Base-by-base conservation (phyloP, 345 rosid species). In the Excoecaria cochinchinensis region DNA sequence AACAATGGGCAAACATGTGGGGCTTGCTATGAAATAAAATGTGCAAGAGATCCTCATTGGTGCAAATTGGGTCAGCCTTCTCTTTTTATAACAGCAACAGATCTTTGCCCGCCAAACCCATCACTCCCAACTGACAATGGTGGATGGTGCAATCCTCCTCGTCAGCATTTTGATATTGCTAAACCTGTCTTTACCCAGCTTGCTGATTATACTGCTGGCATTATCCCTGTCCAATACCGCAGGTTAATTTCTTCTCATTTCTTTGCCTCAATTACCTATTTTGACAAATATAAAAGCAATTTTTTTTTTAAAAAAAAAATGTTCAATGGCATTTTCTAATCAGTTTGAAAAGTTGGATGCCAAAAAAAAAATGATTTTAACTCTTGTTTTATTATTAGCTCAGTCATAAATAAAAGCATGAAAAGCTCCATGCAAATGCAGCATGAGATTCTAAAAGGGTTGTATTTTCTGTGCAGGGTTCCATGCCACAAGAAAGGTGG, bases 111-210 rank as follows among this genome's bases (percentile, higher is more conserved):
- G 4, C 91, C 96, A 38, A 87, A 90, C 61, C 84, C 85, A 77
- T 57, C 75, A 47, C 82, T 70, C 67, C 79, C 90, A 19, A 80
- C 79, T 63, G 83, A 88, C 81, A 77, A 82, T 22, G 94, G 91
- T 19, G 97, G 94, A 19, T 93, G 97, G 98, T 93, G 98, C 82
- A 84, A 90, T 71, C 82, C 85, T 14, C 97, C 98, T 19, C 82
- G 83, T 1, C 82, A 81, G 67, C 98, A 91, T 85, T 93, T 93
- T 61, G 97, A 93, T 74, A 42, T 93, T 55, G 87, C 97, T 82
- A 84, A 86, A 72, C 93, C 89, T 9, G 89, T 80, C 42, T 93
- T 86, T 73, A 53, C 39, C 72, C 74, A 78, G 57, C 73, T 93
- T 76, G 93, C 95, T 14, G 76, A 85, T 13, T 85, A 90, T 77